phyloP scores from a whole-genome alignment of 371 early-diverging fungal genomes.

The Homolaphlyctis polyrhiza region DNA sequence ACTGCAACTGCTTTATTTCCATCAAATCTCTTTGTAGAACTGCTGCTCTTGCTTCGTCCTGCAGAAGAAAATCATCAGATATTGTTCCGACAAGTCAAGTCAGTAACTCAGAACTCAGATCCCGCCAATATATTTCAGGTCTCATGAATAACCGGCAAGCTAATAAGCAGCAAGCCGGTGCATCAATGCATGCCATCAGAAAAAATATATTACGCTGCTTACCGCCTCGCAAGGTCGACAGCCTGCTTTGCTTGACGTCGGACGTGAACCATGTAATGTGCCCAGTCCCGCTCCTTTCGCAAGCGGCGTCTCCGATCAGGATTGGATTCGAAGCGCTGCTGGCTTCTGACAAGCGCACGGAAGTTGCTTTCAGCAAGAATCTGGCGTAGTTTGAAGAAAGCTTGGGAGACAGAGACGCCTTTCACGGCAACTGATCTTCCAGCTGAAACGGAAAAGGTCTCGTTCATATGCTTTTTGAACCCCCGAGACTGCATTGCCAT shows the following conservation, averaged over 20 bases:
- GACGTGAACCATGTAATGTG: constrained; percentile 27
- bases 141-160: not conserved
- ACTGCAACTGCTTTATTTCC: no score
- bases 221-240: constrained; percentile 33
- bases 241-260: constrained; percentile 33
- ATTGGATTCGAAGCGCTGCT: constrained; percentile 37
- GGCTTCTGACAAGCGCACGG: constrained; percentile 26
- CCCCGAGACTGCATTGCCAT: not conserved
- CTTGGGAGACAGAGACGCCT: not conserved
- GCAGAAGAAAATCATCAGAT: not conserved
- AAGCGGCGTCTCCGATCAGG: constrained; percentile 31
- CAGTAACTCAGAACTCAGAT: not conserved
- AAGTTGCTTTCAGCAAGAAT: constrained; percentile 33
- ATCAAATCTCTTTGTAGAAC: constrained; percentile 1
- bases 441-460: not conserved
- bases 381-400: constrained; percentile 29
- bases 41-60: not conserved
- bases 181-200: no score
- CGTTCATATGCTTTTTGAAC: constrained; percentile 3
- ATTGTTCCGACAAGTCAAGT: not conserved
- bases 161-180: no score
- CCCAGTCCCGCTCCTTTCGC: constrained; percentile 35
- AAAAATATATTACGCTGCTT: constrained; percentile 8
- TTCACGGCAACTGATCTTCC: not conserved
- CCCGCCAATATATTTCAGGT: not conserved